A percentile compares a stretch with the other conserved stretches of the same genome.
phyloP scores from a whole-genome alignment of 805 yeast genomes.

The Phaffomyces opuntiae region DNA sequence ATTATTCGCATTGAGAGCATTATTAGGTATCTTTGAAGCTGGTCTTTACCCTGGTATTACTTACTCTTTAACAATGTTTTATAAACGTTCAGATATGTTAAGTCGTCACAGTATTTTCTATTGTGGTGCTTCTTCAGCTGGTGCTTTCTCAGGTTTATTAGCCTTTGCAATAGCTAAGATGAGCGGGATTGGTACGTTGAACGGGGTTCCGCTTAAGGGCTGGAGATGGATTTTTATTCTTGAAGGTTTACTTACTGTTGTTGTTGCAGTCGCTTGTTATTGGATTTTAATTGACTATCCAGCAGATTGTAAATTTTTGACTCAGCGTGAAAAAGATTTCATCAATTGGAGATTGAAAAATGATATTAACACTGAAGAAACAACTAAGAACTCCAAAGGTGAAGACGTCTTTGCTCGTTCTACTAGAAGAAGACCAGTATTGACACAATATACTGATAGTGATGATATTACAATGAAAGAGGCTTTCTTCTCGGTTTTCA shows the following conservation, averaged over 20 bases:
- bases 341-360: conserved; percentile 18
- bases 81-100: conserved; percentile 30
- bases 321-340: conserved; percentile 26
- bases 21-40: conserved; percentile 38
- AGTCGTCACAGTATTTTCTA: conserved; percentile 33
- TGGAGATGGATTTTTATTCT: conserved; percentile 39
- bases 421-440: conserved; percentile 6
- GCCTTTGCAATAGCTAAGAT: conserved; percentile 32
- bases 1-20: conserved; percentile 32
- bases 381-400: neutral
- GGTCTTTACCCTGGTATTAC: conserved; percentile 37
- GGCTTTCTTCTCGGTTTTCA: conserved; percentile 18
- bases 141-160: conserved; percentile 38
- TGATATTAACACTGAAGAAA: conserved; percentile 7
- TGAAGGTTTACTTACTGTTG: conserved; percentile 22
- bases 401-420: conserved; percentile 3
- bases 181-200: no score
- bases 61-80: conserved; percentile 32
- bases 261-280: conserved; percentile 30
- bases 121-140: conserved; percentile 35
- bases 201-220: no score
- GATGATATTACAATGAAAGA: conserved; percentile 11
- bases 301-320: conserved; percentile 35
- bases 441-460: conserved; percentile 8
- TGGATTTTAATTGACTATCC: conserved; percentile 38